Evolutionary conservation across 192 early-diverging fungal genomes (phyloP).

Genomic region (Linnemannia zychae): DNA sequence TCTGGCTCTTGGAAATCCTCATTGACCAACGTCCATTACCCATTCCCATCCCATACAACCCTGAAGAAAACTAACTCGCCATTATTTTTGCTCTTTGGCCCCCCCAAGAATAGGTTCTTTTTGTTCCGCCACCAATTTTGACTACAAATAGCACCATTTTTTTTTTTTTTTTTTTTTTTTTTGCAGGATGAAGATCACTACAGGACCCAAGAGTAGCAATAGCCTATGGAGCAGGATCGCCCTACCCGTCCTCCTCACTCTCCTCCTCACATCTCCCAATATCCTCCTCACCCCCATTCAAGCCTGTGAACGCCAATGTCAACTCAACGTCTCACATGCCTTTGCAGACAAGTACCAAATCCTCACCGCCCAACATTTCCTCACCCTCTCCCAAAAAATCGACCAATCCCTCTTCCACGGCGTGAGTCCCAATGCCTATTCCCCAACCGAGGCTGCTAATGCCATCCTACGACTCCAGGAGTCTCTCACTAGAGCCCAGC

Average conservation of each 20-base stretch:
- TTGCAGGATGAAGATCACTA: slow-evolving; percentile 17
- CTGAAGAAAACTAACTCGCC: neutral
- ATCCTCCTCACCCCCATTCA: slow-evolving; percentile 15
- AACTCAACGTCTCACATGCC: slow-evolving; percentile 57
- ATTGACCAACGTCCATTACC: too few species aligned
- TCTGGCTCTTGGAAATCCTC: too few species aligned
- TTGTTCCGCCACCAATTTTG: neutral
- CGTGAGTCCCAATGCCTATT: slow-evolving; percentile 5
- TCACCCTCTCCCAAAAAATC: slow-evolving; percentile 17
- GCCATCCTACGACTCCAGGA: slow-evolving; percentile 21
- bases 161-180: too few species aligned
- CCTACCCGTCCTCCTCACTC: neutral
- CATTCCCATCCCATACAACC: neutral
- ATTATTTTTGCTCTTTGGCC: neutral
- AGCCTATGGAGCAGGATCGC: neutral
- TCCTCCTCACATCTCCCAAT: too few species aligned
- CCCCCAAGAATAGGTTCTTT: neutral
- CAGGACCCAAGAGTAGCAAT: neutral
- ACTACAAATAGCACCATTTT: too few species aligned
- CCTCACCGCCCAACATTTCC: slow-evolving; percentile 43
- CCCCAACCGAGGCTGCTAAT: slow-evolving; percentile 24
- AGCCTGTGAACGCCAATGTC: slow-evolving; percentile 64
- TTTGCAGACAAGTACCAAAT: slow-evolving; percentile 59
- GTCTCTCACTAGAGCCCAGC: slow-evolving; percentile 36
- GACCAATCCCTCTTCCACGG: slow-evolving; percentile 32